Percentiles rank a stretch among this genome's conserved stretches.
phyloP scores from a whole-genome alignment of 306 rosid species.

The Arachis stenosperma region DNA sequence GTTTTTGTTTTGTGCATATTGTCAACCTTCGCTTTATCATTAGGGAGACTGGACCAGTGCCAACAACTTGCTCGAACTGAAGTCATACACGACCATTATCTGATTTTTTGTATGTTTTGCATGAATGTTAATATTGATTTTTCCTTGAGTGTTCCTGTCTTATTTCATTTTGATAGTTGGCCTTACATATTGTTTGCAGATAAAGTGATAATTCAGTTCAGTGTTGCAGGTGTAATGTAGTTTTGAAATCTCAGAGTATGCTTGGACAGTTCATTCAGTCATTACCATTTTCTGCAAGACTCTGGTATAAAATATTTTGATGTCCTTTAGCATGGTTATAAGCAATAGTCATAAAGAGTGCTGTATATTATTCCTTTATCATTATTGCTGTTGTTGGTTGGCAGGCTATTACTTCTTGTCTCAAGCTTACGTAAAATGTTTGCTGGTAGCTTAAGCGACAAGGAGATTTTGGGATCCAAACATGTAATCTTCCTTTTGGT shows the following conservation, averaged over 20 bases:
- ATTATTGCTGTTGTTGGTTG: constrained; percentile 44
- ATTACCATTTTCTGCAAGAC: constrained; percentile 79
- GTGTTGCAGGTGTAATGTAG: constrained; percentile 72
- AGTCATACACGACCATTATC: constrained; percentile 6
- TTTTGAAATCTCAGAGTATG: constrained; percentile 63
- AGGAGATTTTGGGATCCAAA: constrained; percentile 83
- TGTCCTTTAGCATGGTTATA: constrained; percentile 29
- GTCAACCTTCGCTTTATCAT: background rate
- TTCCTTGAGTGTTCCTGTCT: constrained; percentile 19
- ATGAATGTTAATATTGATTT: constrained; percentile 4
- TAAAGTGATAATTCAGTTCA: constrained; percentile 35
- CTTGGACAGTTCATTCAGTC: constrained; percentile 74
- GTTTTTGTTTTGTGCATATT: constrained; percentile 17
- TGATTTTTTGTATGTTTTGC: constrained; percentile 27
- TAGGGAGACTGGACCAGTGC: constrained; percentile 16
- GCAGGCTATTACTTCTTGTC: constrained; percentile 80
- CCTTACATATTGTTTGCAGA: background rate
- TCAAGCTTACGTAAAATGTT: constrained; percentile 78
- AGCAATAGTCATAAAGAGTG: constrained; percentile 27
- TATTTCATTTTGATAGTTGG: constrained; percentile 16
- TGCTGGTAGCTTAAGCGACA: constrained; percentile 67
- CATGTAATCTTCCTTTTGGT: constrained; percentile 57
- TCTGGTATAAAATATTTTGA: constrained; percentile 59
- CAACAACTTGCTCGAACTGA: constrained; percentile 28
- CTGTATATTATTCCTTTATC: constrained; percentile 32